phyloP scores from a whole-genome alignment of 306 rosid genomes.

The Cyclanthera cordifolia region DNA sequence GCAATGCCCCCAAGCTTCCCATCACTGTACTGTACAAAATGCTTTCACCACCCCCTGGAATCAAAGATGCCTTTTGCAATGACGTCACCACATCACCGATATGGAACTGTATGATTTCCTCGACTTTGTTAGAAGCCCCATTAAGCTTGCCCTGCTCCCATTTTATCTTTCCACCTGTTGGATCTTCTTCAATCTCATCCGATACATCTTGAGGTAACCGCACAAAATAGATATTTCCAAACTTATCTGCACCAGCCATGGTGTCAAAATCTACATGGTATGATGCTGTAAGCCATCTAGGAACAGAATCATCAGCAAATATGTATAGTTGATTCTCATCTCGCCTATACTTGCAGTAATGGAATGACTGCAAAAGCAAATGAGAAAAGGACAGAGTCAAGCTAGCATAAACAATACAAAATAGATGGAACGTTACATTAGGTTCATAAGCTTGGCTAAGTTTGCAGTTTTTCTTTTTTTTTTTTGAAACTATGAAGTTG shows the following conservation, averaged over 20 bases:
- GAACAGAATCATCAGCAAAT: conserved; percentile 91
- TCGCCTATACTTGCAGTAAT: conserved; percentile 91
- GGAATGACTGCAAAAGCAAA: conserved; percentile 71
- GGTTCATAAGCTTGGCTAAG: background rate
- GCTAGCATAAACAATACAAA: conserved; percentile 16
- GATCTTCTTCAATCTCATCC: conserved; percentile 96
- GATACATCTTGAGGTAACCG: conserved; percentile 87
- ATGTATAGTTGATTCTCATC: conserved; percentile 92
- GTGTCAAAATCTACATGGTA: conserved; percentile 94
- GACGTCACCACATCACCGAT: conserved; percentile 70
- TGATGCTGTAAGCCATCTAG: conserved; percentile 93
- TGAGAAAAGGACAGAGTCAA: background rate
- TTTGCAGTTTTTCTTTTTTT: background rate
- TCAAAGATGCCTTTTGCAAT: conserved; percentile 91
- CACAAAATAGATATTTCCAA: conserved; percentile 81
- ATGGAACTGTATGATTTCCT: conserved; percentile 88
- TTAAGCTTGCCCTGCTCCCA: conserved; percentile 96
- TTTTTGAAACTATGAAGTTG: no score
- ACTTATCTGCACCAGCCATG: conserved; percentile 98
- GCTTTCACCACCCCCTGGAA: conserved; percentile 95
- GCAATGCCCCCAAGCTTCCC: conserved; percentile 96
- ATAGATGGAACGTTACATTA: background rate
- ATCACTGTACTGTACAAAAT: conserved; percentile 78
- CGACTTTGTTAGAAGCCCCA: conserved; percentile 94
- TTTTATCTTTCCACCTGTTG: conserved; percentile 92